Conservation (phyloP, 495 filamentous ascomycete species). For the Penicillium mononematosum region DNA sequence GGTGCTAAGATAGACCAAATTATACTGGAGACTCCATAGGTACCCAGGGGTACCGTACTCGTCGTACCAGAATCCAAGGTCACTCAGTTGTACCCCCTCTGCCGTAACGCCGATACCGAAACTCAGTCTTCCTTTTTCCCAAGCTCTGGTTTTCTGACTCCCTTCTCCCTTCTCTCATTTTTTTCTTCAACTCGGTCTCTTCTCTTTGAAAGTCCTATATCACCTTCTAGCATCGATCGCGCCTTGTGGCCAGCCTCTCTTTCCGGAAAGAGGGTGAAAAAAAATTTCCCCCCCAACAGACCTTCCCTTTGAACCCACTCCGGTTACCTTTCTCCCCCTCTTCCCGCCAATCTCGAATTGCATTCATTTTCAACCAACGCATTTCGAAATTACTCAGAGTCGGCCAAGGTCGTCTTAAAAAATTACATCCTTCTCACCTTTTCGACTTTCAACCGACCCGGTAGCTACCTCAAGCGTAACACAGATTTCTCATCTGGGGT, state of each 20-base stretch:
- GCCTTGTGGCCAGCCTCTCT: constrained; percentile 4
- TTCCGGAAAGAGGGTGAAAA: not conserved
- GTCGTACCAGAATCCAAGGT: constrained; percentile 1
- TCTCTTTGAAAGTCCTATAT: constrained; percentile 1
- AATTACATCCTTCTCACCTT: constrained; percentile 14
- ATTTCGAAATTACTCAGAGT: constrained; percentile 4
- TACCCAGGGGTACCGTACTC: constrained; percentile 8
- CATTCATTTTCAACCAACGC: constrained; percentile 7
- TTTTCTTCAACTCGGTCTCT: constrained; percentile 4
- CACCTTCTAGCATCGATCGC: not conserved
- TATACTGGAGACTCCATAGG: constrained; percentile 8
- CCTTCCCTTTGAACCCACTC: not conserved
- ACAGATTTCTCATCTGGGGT: constrained; percentile 44
- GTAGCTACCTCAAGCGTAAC: constrained; percentile 49
- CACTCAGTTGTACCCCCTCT: constrained; percentile 8
- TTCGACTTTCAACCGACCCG: constrained; percentile 26
- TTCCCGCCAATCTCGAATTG: constrained; percentile 4
- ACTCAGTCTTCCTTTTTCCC: constrained; percentile 17
- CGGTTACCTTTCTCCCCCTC: constrained; percentile 8
- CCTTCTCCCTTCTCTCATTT: constrained; percentile 8
- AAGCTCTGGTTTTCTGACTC: constrained; percentile 16
- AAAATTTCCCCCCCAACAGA: not conserved
- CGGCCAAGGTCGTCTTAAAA: constrained; percentile 14
- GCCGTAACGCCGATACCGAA: constrained; percentile 16
- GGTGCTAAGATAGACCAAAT: constrained; percentile 27